phyloP scores from a whole-genome alignment of 306 rosid genomes.

The Casuarina cunninghamiana region DNA sequence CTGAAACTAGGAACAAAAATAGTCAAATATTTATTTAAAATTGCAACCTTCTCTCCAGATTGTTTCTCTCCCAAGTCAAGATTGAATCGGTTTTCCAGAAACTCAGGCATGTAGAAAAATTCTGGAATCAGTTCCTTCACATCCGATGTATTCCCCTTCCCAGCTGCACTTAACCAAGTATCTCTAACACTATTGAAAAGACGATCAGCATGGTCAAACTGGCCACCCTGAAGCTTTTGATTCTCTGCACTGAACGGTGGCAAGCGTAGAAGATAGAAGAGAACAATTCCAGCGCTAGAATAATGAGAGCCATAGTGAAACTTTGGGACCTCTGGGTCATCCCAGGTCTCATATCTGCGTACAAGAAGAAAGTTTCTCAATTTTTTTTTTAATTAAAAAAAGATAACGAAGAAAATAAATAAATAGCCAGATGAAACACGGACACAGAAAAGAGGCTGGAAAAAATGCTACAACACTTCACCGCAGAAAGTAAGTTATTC shows the following conservation, averaged over 20 bases:
- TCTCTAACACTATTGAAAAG: slow-evolving; percentile 94
- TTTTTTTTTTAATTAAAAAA: background rate
- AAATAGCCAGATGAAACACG: slow-evolving; percentile 1
- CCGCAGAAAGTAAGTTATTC: background rate
- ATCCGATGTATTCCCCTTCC: slow-evolving; percentile 97
- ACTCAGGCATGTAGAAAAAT: slow-evolving; percentile 97
- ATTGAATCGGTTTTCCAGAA: slow-evolving; percentile 78
- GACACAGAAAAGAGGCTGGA: background rate
- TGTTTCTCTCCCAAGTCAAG: slow-evolving; percentile 99
- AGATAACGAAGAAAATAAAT: background rate
- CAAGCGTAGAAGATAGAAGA: slow-evolving; percentile 91
- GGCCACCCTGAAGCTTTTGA: slow-evolving; percentile 99
- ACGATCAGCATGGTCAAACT: slow-evolving; percentile 99
- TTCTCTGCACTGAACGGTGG: slow-evolving; percentile 97
- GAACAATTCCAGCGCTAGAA: slow-evolving; percentile 99
- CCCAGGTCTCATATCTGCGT: slow-evolving; percentile 94
- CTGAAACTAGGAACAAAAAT: background rate
- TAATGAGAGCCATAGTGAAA: slow-evolving; percentile 99
- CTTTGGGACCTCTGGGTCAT: slow-evolving; percentile 98
- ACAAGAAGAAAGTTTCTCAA: slow-evolving; percentile 2
- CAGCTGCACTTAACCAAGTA: slow-evolving; percentile 99
- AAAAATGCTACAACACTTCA: background rate
- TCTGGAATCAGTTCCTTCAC: slow-evolving; percentile 99
- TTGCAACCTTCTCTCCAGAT: slow-evolving; percentile 94
- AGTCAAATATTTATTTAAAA: slow-evolving; percentile 10